Evolutionary conservation across 352 stramenopile genomes (phyloP).

Genomic region (Pythium vanterpoolii): DNA sequence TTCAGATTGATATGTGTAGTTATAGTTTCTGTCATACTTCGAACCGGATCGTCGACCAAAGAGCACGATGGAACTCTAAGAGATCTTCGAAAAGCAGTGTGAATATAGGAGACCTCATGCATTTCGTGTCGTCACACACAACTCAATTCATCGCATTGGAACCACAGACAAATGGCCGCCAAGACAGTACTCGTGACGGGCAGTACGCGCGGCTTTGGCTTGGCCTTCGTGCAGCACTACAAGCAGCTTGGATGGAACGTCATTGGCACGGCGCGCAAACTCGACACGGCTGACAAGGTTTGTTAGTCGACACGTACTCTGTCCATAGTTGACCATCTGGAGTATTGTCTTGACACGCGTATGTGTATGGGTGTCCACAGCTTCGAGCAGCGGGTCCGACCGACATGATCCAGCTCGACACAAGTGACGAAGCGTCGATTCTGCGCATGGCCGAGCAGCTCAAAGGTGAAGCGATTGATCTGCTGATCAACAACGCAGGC

Average conservation of each 20-base stretch:
- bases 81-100: background rate
- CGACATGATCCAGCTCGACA: slow-evolving; percentile 27
- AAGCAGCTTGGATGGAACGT: slow-evolving; percentile 41
- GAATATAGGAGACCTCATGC: background rate
- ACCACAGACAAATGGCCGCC: background rate
- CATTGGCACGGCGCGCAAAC: slow-evolving; percentile 33
- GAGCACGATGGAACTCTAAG: background rate
- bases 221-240: slow-evolving; percentile 42
- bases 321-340: too few species aligned
- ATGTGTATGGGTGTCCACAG: slow-evolving; percentile 14
- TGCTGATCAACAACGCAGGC: slow-evolving; percentile 46
- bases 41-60: background rate
- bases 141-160: background rate
- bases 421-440: slow-evolving; percentile 24
- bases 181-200: slow-evolving; percentile 57
- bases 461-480: slow-evolving; percentile 24
- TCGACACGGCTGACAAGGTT: slow-evolving; percentile 30
- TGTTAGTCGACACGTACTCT: background rate
- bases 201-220: slow-evolving; percentile 39
- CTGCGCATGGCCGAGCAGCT: slow-evolving; percentile 9
- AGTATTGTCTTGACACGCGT: too few species aligned
- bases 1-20: background rate
- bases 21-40: background rate
- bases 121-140: background rate
- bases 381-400: slow-evolving; percentile 15